Evolutionary conservation across 2,329 filamentous ascomycete species (phyloP).

Genomic region (Apiospora saccharicola): DNA sequence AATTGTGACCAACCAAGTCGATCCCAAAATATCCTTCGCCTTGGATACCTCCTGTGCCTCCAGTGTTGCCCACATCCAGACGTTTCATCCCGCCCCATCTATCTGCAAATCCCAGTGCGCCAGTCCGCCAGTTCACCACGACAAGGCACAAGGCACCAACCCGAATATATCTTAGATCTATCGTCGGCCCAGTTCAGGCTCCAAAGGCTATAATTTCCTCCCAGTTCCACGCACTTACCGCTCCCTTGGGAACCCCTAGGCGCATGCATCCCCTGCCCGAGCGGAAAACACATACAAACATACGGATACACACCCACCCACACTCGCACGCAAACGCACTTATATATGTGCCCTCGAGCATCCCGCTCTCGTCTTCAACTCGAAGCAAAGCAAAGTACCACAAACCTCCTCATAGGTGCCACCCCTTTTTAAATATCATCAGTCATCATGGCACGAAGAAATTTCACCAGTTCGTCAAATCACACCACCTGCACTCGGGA

Average conservation of each 20-base stretch:
- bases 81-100: constrained; percentile 23
- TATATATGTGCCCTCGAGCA: constrained; percentile 11
- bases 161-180: constrained; percentile 9
- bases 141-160: constrained; percentile 20
- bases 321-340: neutral
- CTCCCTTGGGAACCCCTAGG: constrained; percentile 12
- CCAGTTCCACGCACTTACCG: constrained; percentile 12
- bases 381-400: constrained; percentile 31
- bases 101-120: constrained; percentile 2
- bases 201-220: constrained; percentile 12
- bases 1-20: constrained; percentile 24
- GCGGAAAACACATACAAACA: neutral
- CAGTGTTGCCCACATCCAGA: constrained; percentile 21
- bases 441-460: constrained; percentile 45
- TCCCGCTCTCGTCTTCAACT: constrained; percentile 19
- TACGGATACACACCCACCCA: too few species aligned
- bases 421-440: constrained; percentile 30
- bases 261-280: neutral
- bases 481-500: constrained; percentile 48
- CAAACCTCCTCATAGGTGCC: constrained; percentile 31
- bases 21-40: constrained; percentile 2
- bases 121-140: neutral
- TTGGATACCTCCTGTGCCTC: neutral
- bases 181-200: neutral
- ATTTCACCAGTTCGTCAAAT: constrained; percentile 43